These are phyloP conservation scores for Gracilaria vermiculophylla DNA, from an alignment of 23 red algal species.

Conservation along the genomic window DNA sequence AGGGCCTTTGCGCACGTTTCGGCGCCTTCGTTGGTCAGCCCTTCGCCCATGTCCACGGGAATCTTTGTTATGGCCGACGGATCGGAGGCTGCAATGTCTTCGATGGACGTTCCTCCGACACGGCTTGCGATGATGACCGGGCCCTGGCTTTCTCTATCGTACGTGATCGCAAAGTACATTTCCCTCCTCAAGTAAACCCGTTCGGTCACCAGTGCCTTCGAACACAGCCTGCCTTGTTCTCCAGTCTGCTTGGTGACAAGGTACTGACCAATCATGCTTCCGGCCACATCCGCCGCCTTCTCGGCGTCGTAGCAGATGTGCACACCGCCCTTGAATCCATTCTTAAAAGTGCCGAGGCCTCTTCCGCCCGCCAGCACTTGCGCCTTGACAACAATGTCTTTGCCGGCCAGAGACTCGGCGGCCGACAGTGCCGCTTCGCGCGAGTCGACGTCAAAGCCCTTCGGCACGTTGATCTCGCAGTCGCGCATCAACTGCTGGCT, in stretches of 20 bases:
- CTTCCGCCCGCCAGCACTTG: conserved; percentile 96
- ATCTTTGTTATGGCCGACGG: conserved; percentile 84
- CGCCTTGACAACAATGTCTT: conserved; percentile 92
- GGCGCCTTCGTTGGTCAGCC: conserved; percentile 61
- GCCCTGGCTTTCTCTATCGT: conserved; percentile 93
- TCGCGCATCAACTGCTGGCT: conserved; percentile 85
- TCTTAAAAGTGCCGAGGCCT: conserved; percentile 87
- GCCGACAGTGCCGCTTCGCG: conserved; percentile 64
- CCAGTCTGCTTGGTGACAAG: conserved; percentile 99
- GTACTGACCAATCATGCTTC: conserved; percentile 85
- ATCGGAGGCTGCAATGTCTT: conserved; percentile 90
- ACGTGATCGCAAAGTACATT: conserved; percentile 97
- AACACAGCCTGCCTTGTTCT: conserved; percentile 73
- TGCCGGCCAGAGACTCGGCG: conserved; percentile 27
- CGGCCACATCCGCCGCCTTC: conserved; percentile 78
- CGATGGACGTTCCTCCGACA: conserved; percentile 91
- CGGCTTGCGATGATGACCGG: conserved; percentile 78
- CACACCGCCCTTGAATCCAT: conserved; percentile 93
- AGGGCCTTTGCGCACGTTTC: conserved; percentile 56
- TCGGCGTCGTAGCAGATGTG: conserved; percentile 82
- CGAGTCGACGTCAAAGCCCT: conserved; percentile 67
- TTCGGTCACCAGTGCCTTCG: conserved; percentile 80
- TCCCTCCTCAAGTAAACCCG: conserved; percentile 80
- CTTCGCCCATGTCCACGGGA: conserved; percentile 65
- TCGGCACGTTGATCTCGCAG: conserved; percentile 75